phyloP scores from a whole-genome alignment of 2,329 filamentous ascomycete species.

The Sphaerulina populicola region DNA sequence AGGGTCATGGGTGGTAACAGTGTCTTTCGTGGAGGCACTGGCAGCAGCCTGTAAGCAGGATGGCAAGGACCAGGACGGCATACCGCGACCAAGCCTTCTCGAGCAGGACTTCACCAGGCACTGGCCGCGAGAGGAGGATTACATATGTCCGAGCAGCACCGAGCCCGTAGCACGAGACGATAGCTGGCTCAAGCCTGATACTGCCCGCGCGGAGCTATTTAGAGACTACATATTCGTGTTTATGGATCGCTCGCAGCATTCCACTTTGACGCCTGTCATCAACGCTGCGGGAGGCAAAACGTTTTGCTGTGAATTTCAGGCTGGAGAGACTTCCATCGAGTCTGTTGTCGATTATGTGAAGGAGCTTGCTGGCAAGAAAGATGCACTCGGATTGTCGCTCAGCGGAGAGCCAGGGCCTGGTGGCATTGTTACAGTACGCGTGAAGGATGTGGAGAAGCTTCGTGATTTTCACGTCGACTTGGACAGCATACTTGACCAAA shows the following conservation, averaged over 20 bases:
- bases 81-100: conserved; percentile 38
- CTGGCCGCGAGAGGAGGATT: conserved; percentile 68
- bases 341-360: conserved; percentile 74
- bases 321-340: conserved; percentile 52
- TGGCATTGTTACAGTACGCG: conserved; percentile 72
- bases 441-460: conserved; percentile 48
- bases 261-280: conserved; percentile 65
- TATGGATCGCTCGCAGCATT: conserved; percentile 65
- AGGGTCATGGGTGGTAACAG: conserved; percentile 66
- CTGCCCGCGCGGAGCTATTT: conserved; percentile 61
- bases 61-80: conserved; percentile 17
- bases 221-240: conserved; percentile 85
- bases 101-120: conserved; percentile 69
- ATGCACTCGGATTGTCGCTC: conserved; percentile 30
- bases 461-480: conserved; percentile 37
- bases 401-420: conserved; percentile 26
- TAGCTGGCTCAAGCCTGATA: conserved; percentile 64
- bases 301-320: conserved; percentile 54
- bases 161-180: conserved; percentile 58
- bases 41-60: conserved; percentile 48
- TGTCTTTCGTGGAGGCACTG: conserved; percentile 65
- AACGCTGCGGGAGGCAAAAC: conserved; percentile 77
- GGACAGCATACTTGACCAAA: conserved; percentile 65
- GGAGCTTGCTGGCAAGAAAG: conserved; percentile 64
- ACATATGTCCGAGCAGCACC: conserved; percentile 64